Evolutionary conservation across 345 rosid species (phyloP).

Genomic region (Chamaenerion angustifolium): DNA sequence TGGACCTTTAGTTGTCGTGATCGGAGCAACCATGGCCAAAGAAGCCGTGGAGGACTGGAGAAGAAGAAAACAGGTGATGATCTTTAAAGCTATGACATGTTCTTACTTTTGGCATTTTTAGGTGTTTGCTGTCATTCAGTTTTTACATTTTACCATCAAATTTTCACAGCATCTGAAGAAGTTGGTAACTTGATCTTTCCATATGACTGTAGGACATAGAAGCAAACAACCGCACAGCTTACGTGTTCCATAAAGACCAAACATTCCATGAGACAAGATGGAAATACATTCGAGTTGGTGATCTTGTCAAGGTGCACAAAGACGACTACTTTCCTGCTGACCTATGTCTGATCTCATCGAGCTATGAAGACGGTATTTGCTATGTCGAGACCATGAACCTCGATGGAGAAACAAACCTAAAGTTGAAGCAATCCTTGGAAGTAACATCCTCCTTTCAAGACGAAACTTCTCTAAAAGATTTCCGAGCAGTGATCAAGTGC

Average conservation of each 20-base stretch:
- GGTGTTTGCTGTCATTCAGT: too few species aligned
- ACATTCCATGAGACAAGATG: conserved; percentile 36
- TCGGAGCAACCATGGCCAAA: conserved; percentile 71
- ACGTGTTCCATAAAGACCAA: conserved; percentile 21
- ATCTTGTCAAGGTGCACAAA: conserved; percentile 46
- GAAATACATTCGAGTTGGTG: conserved; percentile 68
- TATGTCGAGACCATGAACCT: conserved; percentile 96
- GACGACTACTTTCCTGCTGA: conserved; percentile 87
- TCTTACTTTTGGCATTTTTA: background rate
- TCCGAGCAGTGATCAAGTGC: conserved; percentile 41
- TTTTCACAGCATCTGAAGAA: too few species aligned
- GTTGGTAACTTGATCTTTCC: conserved; percentile 1
- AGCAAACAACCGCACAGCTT: conserved; percentile 66
- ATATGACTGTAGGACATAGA: conserved; percentile 48
- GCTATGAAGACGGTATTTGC: conserved; percentile 60
- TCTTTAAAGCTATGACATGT: background rate
- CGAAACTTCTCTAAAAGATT: conserved; percentile 27
- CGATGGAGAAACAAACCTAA: conserved; percentile 83
- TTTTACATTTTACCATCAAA: too few species aligned
- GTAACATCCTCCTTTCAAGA: conserved; percentile 22
- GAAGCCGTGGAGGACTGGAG: conserved; percentile 81
- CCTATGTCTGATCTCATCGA: conserved; percentile 70
- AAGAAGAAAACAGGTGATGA: conserved; percentile 51
- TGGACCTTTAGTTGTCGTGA: conserved; percentile 58
- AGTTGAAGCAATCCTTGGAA: conserved; percentile 59